Percentiles rank a stretch among this genome's conserved stretches.
phyloP scores from a whole-genome alignment of 495 filamentous ascomycete genomes.

The Penicillium pancosmium region DNA sequence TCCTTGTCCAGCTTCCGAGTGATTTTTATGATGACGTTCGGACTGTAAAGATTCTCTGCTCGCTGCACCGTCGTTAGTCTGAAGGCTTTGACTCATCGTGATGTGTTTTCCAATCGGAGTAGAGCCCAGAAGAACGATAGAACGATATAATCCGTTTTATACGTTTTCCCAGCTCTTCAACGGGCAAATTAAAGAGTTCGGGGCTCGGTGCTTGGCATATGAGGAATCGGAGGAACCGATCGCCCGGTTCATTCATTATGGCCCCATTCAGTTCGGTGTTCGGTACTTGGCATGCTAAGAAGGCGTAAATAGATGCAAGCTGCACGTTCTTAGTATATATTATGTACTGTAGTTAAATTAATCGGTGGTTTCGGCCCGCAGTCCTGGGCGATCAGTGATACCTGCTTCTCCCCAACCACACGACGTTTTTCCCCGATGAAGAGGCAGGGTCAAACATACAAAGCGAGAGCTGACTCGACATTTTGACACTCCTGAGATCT shows the following conservation, averaged over 20 bases:
- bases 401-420: too few relatives aligned
- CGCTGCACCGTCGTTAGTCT: background rate
- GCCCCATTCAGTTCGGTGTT: constrained; percentile 2
- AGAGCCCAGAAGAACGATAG: background rate
- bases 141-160: background rate
- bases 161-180: background rate
- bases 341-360: too few relatives aligned
- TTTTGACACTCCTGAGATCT: too few relatives aligned
- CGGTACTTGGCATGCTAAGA: constrained; percentile 3
- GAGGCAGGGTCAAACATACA: too few relatives aligned
- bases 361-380: too few relatives aligned
- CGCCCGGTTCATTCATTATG: background rate
- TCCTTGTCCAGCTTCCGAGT: background rate
- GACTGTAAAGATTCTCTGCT: background rate
- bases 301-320: too few relatives aligned
- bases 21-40: background rate
- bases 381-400: too few relatives aligned
- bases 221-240: background rate
- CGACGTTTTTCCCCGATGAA: too few relatives aligned
- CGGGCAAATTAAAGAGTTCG: constrained; percentile 6
- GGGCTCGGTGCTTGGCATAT: constrained; percentile 5
- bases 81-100: background rate
- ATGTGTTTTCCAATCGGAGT: background rate
- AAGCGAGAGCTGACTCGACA: too few relatives aligned
- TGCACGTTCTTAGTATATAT: too few relatives aligned